A percentile compares a stretch with the other conserved stretches of the same genome.
These are phyloP conservation scores for Aquilaria sinensis DNA, from an alignment of 345 rosid genomes.

Conservation along the genomic window DNA sequence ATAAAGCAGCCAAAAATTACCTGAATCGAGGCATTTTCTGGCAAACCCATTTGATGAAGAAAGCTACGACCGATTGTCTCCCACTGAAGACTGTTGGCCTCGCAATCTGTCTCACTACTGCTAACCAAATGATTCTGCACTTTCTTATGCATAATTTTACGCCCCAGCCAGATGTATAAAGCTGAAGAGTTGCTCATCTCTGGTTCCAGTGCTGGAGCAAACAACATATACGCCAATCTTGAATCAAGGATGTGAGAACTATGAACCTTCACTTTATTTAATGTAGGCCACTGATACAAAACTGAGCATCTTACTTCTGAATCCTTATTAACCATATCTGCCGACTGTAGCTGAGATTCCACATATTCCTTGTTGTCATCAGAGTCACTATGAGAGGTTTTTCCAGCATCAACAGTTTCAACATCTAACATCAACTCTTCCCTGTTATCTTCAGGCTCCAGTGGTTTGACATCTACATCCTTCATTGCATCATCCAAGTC, in stretches of 20 bases:
- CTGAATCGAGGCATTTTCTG: constrained; percentile 22
- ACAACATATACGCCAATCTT: constrained; percentile 29
- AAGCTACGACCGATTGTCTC: constrained; percentile 21
- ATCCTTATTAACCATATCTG: constrained; percentile 5
- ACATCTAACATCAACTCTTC: constrained; percentile 39
- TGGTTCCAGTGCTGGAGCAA: constrained; percentile 15
- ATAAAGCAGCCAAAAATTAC: constrained; percentile 17
- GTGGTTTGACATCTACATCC: constrained; percentile 17
- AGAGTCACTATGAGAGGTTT: constrained; percentile 15
- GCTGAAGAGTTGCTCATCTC: constrained; percentile 9
- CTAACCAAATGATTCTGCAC: constrained; percentile 13
- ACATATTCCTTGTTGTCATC: constrained; percentile 13
- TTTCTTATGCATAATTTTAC: constrained; percentile 7
- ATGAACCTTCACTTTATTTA: constrained; percentile 24
- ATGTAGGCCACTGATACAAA: constrained; percentile 34
- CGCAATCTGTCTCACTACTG: background rate
- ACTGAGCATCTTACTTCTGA: constrained; percentile 10
- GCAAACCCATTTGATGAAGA: constrained; percentile 25
- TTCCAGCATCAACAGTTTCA: constrained; percentile 10
- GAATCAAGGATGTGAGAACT: constrained; percentile 22
- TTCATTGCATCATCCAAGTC: constrained; percentile 27
- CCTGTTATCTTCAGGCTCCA: constrained; percentile 20
- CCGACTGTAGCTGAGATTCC: constrained; percentile 5
- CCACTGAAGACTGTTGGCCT: constrained; percentile 18
- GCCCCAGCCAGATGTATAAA: constrained; percentile 36